Evolutionary conservation across 2,329 filamentous ascomycete species (phyloP).

Genomic region (Thelonectria olida): DNA sequence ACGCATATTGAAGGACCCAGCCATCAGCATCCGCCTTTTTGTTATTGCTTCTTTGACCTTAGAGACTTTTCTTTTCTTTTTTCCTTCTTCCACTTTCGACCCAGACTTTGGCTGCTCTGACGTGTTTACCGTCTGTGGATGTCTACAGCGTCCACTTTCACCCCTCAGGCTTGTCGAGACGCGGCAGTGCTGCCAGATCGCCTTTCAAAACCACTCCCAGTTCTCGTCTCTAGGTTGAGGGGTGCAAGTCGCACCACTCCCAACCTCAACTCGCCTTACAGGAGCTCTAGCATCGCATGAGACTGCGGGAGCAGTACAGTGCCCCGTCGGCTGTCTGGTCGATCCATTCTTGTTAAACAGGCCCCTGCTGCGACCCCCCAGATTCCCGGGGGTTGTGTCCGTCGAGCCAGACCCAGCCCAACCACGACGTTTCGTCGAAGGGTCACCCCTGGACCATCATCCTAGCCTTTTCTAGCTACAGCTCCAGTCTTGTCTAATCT

Average conservation of each 20-base stretch:
- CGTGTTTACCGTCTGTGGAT: slow-evolving; percentile 8
- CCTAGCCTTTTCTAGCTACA: slow-evolving; percentile 39
- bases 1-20: slow-evolving; percentile 25
- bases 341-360: slow-evolving; percentile 35
- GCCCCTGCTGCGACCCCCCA: slow-evolving; percentile 38
- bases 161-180: slow-evolving; percentile 20
- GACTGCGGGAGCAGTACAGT: slow-evolving; percentile 32
- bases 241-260: slow-evolving; percentile 39
- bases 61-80: slow-evolving; percentile 22
- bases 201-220: slow-evolving; percentile 26
- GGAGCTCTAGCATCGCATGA: slow-evolving; percentile 37
- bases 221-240: slow-evolving; percentile 26
- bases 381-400: slow-evolving; percentile 42
- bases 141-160: slow-evolving; percentile 9
- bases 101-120: slow-evolving; percentile 6
- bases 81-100: slow-evolving; percentile 1
- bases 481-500: slow-evolving; percentile 40
- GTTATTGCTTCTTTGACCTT: slow-evolving; percentile 36
- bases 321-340: slow-evolving; percentile 34
- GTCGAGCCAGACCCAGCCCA: slow-evolving; percentile 37
- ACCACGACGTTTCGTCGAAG: slow-evolving; percentile 35
- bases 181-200: slow-evolving; percentile 20
- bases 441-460: slow-evolving; percentile 40
- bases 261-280: slow-evolving; percentile 37
- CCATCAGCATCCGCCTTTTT: slow-evolving; percentile 28